Evolutionary conservation across 768 basidiomycete genomes (phyloP).

Genomic region (Lactarius pseudohatsudake): DNA sequence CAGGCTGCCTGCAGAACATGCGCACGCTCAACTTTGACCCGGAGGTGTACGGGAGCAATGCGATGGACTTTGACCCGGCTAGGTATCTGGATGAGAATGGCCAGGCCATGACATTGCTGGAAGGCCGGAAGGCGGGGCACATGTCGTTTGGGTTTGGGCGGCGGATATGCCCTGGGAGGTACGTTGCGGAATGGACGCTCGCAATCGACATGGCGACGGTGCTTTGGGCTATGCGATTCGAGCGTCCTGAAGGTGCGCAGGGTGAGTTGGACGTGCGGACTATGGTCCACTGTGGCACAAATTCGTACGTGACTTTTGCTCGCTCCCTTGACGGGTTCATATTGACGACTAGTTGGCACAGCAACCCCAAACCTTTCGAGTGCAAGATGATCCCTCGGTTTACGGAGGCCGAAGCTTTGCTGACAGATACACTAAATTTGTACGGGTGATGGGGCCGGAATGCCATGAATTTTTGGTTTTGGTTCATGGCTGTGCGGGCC

Average conservation of each 20-base stretch:
- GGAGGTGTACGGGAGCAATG: neutral
- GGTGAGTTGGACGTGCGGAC: neutral
- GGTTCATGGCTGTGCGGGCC: too few species aligned
- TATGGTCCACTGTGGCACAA: neutral
- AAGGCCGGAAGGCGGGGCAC: conserved; percentile 34
- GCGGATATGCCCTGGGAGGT: too few species aligned
- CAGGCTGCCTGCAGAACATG: too few species aligned
- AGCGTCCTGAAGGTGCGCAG: too few species aligned
- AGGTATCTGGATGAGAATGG: neutral
- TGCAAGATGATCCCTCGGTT: neutral
- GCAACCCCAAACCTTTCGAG: neutral
- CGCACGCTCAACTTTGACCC: neutral
- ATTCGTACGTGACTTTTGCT: conserved; percentile 10
- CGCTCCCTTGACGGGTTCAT: neutral
- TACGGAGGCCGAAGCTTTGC: neutral
- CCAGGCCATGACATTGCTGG: neutral
- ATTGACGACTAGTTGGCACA: neutral
- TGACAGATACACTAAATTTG: neutral
- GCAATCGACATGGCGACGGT: too few species aligned
- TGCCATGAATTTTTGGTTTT: too few species aligned
- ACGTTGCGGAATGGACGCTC: too few species aligned
- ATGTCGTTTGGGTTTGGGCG: neutral
- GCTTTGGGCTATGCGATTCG: too few species aligned
- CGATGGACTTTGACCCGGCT: neutral
- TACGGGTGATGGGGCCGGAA: neutral